A percentile compares a stretch with the other conserved stretches of the same genome.
phyloP scores from a whole-genome alignment of 1,139 yeast species.

The Debaryomyces sp. region DNA sequence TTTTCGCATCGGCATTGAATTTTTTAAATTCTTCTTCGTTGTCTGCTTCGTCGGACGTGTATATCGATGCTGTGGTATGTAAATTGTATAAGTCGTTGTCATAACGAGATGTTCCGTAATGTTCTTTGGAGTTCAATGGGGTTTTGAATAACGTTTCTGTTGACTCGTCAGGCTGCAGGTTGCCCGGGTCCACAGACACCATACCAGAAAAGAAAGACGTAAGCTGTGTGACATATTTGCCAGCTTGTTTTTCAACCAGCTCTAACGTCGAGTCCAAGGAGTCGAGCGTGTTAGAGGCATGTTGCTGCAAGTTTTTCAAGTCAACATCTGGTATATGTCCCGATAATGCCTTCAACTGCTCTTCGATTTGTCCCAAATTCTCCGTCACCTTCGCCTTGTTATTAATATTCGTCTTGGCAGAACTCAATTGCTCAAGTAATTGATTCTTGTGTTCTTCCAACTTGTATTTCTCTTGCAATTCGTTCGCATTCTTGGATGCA shows the following conservation, averaged over 20 bases:
- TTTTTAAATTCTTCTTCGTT: conserved; percentile 19
- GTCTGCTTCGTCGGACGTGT: conserved; percentile 19
- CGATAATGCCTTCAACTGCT: conserved; percentile 30
- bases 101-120: conserved; percentile 44
- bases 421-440: conserved; percentile 34
- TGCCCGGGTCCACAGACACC: conserved; percentile 40
- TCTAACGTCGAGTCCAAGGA: conserved; percentile 69
- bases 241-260: conserved; percentile 64
- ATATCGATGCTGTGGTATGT: conserved; percentile 34
- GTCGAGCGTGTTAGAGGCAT: conserved; percentile 64
- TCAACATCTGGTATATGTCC: conserved; percentile 21
- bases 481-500: conserved; percentile 37
- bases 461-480: conserved; percentile 36
- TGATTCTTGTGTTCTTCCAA: conserved; percentile 46
- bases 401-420: conserved; percentile 31
- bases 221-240: conserved; percentile 57
- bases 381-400: conserved; percentile 29
- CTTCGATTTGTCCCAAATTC: conserved; percentile 33
- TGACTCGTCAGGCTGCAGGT: conserved; percentile 13
- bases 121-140: conserved; percentile 25
- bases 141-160: conserved; percentile 27
- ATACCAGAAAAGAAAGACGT: conserved; percentile 61
- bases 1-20: conserved; percentile 53
- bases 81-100: conserved; percentile 45
- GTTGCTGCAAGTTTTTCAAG: conserved; percentile 24